These are phyloP conservation scores for Haplosporangium sp. DNA, from an alignment of 371 early-diverging fungal genomes.

Conservation along the genomic window DNA sequence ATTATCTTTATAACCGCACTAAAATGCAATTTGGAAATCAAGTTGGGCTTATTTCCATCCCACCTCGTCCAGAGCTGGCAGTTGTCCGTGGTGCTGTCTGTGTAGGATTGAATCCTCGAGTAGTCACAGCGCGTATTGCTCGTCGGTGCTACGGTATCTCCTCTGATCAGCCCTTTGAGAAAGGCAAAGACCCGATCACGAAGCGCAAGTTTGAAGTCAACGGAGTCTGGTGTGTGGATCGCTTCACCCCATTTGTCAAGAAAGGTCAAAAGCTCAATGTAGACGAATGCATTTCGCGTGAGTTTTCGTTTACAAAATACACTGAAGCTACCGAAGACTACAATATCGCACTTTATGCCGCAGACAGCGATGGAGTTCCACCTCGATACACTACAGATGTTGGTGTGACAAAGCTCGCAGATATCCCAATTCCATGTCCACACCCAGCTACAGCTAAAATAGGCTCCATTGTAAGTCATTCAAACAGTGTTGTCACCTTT, in stretches of 20 bases:
- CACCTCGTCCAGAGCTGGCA: conserved; percentile 53
- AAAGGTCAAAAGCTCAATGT: conserved; percentile 69
- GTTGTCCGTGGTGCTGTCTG: conserved; percentile 57
- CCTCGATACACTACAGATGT: conserved; percentile 61
- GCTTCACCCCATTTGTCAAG: conserved; percentile 68
- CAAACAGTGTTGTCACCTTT: neutral
- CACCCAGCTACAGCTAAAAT: conserved; percentile 24
- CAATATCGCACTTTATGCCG: conserved; percentile 56
- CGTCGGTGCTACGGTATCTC: conserved; percentile 73
- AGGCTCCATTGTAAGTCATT: conserved; percentile 31
- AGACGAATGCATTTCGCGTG: conserved; percentile 64
- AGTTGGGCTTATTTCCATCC: conserved; percentile 48
- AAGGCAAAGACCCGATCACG: conserved; percentile 40
- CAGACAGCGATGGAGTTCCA: conserved; percentile 54
- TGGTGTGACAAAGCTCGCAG: conserved; percentile 58
- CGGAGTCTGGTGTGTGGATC: conserved; percentile 53
- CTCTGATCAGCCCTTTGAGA: conserved; percentile 69
- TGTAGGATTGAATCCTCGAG: conserved; percentile 64
- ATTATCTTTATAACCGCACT: conserved; percentile 58
- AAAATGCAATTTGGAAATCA: conserved; percentile 52
- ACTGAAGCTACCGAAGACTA: conserved; percentile 42
- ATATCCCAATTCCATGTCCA: conserved; percentile 58
- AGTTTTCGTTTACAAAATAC: conserved; percentile 52
- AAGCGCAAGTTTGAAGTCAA: conserved; percentile 53
- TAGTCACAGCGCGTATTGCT: conserved; percentile 65